Evolutionary conservation across 148 eudicot species (phyloP), one percentile per base, ranked within the genome.

Genomic region (Amaranthus hypochondriacus): DNA sequence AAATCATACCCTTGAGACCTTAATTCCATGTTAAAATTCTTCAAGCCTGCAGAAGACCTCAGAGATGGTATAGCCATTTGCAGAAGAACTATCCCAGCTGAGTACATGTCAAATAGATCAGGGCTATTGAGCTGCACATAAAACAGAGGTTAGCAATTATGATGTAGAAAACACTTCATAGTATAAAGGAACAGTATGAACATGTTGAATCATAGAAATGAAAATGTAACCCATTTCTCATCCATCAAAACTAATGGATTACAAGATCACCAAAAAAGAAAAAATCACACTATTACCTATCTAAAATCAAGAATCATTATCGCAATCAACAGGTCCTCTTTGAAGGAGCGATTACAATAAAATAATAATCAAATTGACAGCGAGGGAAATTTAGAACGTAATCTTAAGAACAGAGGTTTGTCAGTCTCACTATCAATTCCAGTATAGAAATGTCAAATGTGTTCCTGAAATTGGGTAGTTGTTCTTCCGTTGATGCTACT

Each of bases 81-180:
- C 78, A 94, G 8, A 5, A 94, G 96, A 13, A 91, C 97, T 67
- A 94, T 88, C 75, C 98, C 97, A 77, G 97, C 96, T 68, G 98
- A 94, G 80, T 94, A 94, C 92, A 83, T 91, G 69, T 94, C 98
- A 72, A 94, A 94, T 5, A 94, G 82, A 82, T 94, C 98, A 54
- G 98, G 98, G 70, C 93, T 91, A 72, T 94, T 94, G 43, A 94
- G 84, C 98, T 94, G 90, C 86, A 87, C 7, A 57, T 66, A 59
- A 21, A 48, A 28, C 59, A 60, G 47, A 52, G 28, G 9, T 62
- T 9, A 70, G 69, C 75, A 71, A 28, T 14, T 61, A 15, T 5
- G 8, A 39, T n/a, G 42, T 51, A 14, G 57, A 21, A 4, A 5
- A 7, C 1, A 44, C 42, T 9, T 10, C 54, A 10, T 54, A 64